Conservation (phyloP, 1,139 yeast genomes). For the Zhuliangozyma blackwelliae region DNA sequence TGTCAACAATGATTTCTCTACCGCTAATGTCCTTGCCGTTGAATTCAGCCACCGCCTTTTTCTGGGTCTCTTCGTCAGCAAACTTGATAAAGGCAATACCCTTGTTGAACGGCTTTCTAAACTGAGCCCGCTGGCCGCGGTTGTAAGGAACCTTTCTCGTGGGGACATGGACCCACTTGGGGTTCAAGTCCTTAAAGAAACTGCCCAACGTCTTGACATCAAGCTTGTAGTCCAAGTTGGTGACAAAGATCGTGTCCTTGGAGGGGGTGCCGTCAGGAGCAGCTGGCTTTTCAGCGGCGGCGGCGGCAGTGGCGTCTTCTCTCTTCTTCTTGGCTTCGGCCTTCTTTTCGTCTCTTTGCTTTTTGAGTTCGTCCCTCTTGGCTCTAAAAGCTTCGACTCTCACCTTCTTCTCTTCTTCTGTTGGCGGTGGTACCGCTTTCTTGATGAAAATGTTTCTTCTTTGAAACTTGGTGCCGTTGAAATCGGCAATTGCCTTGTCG, state of each 20-base stretch:
- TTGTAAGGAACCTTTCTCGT: constrained; percentile 41
- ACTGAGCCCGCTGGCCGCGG: constrained; percentile 16
- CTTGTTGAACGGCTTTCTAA: constrained; percentile 45
- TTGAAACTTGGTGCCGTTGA: constrained; percentile 42
- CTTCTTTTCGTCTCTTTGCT: constrained; percentile 16
- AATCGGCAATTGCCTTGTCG: constrained; percentile 41
- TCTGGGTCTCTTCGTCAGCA: constrained; percentile 42
- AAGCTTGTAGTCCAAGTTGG: constrained; percentile 51
- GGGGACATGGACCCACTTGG: constrained; percentile 58
- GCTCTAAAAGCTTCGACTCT: constrained; percentile 36
- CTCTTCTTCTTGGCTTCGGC: constrained; percentile 14
- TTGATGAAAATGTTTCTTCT: constrained; percentile 47
- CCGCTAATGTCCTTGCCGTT: constrained; percentile 52
- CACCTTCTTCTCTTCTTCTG: constrained; percentile 41
- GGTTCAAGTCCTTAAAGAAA: constrained; percentile 44
- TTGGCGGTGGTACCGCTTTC: constrained; percentile 51
- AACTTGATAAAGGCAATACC: constrained; percentile 65
- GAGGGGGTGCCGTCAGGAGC: constrained; percentile 55
- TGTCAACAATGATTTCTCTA: constrained; percentile 49
- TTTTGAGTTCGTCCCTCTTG: constrained; percentile 25
- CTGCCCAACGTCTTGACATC: constrained; percentile 40
- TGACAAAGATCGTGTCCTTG: constrained; percentile 51
- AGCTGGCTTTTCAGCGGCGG: constrained; percentile 9
- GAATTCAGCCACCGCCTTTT: constrained; percentile 46
- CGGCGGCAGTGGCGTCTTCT: constrained; percentile 12